Conservation (phyloP, 192 early-diverging fungal genomes). For the Endogone sp. region DNA sequence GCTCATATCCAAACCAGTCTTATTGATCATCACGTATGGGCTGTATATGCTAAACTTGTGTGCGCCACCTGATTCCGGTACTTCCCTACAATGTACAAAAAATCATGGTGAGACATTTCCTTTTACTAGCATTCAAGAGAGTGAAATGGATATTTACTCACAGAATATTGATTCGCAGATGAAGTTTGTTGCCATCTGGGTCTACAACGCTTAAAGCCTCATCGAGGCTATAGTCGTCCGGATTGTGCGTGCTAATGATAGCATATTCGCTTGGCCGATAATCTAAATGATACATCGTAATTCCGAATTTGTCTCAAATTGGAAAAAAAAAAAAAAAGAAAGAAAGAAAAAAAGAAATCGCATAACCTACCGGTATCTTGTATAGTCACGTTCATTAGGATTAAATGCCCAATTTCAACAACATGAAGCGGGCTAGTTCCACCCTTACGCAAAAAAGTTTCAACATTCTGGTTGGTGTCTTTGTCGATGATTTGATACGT, state of each 20-base stretch:
- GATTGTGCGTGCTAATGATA: slow-evolving; percentile 79
- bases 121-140: not conserved
- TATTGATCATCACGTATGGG: slow-evolving; percentile 93
- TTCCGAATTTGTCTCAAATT: too few relatives aligned
- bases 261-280: slow-evolving; percentile 76
- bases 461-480: slow-evolving; percentile 62
- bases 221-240: slow-evolving; percentile 76
- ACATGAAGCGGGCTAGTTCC: slow-evolving; percentile 73
- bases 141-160: slow-evolving; percentile 20
- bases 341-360: too few relatives aligned
- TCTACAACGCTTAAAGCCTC: slow-evolving; percentile 69
- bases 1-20: slow-evolving; percentile 73
- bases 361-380: slow-evolving; percentile 54
- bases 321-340: slow-evolving; percentile 17
- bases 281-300: slow-evolving; percentile 28
- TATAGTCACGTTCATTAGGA: slow-evolving; percentile 73
- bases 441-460: slow-evolving; percentile 64
- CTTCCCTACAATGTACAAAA: slow-evolving; percentile 39
- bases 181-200: slow-evolving; percentile 55
- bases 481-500: slow-evolving; percentile 78
- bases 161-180: slow-evolving; percentile 57
- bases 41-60: slow-evolving; percentile 87
- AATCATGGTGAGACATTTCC: not conserved
- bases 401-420: slow-evolving; percentile 76
- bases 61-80: slow-evolving; percentile 63